Conservation (phyloP, 305 asterid species). For the Fraxinus xanthoxyloides region DNA sequence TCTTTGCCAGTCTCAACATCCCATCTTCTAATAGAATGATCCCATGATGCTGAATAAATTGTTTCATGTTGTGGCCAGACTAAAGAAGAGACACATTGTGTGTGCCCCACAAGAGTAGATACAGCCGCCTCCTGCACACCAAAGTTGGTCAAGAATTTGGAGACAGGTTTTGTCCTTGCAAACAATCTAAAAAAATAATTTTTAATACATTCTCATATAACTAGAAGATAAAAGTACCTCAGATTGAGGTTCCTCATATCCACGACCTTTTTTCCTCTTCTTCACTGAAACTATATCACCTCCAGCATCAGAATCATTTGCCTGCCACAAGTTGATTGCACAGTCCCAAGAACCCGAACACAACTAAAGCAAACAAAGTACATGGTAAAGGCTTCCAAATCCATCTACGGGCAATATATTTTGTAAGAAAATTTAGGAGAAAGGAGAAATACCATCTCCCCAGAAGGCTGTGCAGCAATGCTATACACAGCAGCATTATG, state of each 20-base stretch:
- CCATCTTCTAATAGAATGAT: slow-evolving; percentile 91
- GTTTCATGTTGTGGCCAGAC: slow-evolving; percentile 69
- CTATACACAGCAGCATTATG: slow-evolving; percentile 81
- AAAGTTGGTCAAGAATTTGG: slow-evolving; percentile 11
- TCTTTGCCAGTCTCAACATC: slow-evolving; percentile 85
- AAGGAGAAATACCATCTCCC: slow-evolving; percentile 54
- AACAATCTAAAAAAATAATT: not conserved
- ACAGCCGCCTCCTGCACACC: slow-evolving; percentile 69
- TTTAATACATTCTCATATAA: not conserved
- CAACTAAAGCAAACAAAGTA: slow-evolving; percentile 45
- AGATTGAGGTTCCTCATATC: slow-evolving; percentile 48
- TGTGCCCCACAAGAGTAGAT: slow-evolving; percentile 80
- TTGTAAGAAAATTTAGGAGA: slow-evolving; percentile 5
- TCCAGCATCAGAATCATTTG: slow-evolving; percentile 41
- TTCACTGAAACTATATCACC: slow-evolving; percentile 58
- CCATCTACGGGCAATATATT: slow-evolving; percentile 9
- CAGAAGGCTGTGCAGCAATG: slow-evolving; percentile 62
- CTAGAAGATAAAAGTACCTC: slow-evolving; percentile 52
- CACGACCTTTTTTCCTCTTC: slow-evolving; percentile 66
- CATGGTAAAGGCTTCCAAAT: slow-evolving; percentile 10
- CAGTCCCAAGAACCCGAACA: slow-evolving; percentile 99
- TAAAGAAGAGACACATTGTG: slow-evolving; percentile 82
- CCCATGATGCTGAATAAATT: slow-evolving; percentile 90
- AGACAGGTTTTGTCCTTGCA: not conserved
- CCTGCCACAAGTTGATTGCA: slow-evolving; percentile 70